phyloP scores from a whole-genome alignment of 495 filamentous ascomycete genomes.

The Daldinia loculata region DNA sequence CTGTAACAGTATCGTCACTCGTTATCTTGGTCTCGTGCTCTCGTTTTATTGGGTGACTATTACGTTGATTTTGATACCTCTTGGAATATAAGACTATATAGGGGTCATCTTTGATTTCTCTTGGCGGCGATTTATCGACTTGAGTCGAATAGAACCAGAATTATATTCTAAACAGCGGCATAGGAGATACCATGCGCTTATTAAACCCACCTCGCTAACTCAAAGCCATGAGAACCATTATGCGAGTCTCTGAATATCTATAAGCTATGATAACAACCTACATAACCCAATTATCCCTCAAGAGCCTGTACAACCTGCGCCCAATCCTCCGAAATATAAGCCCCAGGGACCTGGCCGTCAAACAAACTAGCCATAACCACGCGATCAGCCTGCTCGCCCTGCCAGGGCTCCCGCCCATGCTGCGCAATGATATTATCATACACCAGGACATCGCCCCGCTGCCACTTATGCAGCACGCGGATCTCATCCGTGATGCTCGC shows the following conservation, averaged over 20 bases:
- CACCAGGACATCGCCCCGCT: constrained; percentile 52
- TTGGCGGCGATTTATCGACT: too few relatives aligned
- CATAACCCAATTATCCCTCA: constrained; percentile 14
- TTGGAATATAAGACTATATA: too few relatives aligned
- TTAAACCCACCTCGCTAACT: too few relatives aligned
- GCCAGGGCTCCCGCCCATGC: constrained; percentile 59
- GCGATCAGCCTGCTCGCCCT: constrained; percentile 55
- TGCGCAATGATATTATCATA: constrained; percentile 60
- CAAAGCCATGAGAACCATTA: not conserved
- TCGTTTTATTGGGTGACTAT: too few relatives aligned
- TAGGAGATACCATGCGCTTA: not conserved
- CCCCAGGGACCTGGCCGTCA: constrained; percentile 52
- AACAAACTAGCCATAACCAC: constrained; percentile 58
- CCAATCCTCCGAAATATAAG: constrained; percentile 56
- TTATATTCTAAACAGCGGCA: not conserved
- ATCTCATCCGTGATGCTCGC: constrained; percentile 61
- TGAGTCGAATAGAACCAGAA: too few relatives aligned
- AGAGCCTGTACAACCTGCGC: constrained; percentile 56
- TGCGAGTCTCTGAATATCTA: not conserved
- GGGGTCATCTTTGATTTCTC: too few relatives aligned
- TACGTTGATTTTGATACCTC: too few relatives aligned
- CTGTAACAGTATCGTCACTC: too few relatives aligned
- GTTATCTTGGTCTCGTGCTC: too few relatives aligned
- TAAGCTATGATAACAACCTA: not conserved
- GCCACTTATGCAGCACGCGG: constrained; percentile 57